Base-by-base conservation (phyloP, 1,284 basidiomycete species). In the Sanguinoderma infundibulare region DNA sequence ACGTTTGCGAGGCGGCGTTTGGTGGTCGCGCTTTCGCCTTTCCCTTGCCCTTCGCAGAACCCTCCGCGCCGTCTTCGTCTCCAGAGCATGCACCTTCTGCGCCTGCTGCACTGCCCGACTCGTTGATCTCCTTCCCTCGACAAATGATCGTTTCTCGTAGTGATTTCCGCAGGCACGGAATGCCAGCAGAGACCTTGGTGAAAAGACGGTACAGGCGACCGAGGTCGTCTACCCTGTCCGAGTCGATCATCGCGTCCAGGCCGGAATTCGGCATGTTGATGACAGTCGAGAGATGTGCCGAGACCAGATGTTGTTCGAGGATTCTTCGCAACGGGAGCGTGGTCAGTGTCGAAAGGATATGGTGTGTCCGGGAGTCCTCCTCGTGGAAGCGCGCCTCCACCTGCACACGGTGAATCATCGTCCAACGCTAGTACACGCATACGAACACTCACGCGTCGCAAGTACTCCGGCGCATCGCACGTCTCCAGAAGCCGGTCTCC, bases 221-320 rank as follows among this genome's bases (percentile, higher is more conserved):
- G 22, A 99, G 82, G 70, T 98, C 95, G 7, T 88, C 85, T 17
- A 86, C 77, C 70, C 90, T 91, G 72, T 94, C 87, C 20, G 85
- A 77, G 72, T 98, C 94, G 53, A 99, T 84, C 94, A 99, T 95
- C 12, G 81, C 79, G 64, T 95, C 89, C 46, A 99, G 78, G 2
- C 98, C 98, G 2, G 95, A 95, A 60, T 90, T 88, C 0, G 89
- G 84, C 85, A 95, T 94, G 44, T 83, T 81, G 64, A 98, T 86
- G 59, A 98, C 84, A 5, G 84, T 81, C 20, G 81, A 72, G 8
- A 98, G 79, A 74, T 98, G 94, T 9, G 90, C 83, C 0, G 89
- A 86, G 49, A 99, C 81, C 38, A 99, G 86, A 59, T 89, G 79
- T 47, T 87, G 80, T 73, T 97, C 88, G 15, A 98, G 83, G 53